Evolutionary conservation across 1,139 yeast genomes (phyloP).

Genomic region (Scheffersomyces quercinus): DNA sequence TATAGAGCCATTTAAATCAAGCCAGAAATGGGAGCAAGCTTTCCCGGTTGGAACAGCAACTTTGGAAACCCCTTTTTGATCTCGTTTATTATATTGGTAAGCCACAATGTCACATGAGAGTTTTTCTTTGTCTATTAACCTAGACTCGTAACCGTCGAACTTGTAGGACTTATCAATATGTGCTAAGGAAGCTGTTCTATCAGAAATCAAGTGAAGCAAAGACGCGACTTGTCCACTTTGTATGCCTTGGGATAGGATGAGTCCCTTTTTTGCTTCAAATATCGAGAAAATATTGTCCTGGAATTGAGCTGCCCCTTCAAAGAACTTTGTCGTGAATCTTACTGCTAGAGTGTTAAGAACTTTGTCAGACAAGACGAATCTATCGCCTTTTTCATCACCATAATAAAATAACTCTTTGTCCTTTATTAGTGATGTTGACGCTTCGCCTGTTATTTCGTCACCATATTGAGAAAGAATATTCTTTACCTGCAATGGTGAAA

Average conservation of each 20-base stretch:
- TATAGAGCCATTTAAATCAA: slow-evolving; percentile 62
- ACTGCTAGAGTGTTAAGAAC: slow-evolving; percentile 43
- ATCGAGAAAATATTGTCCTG: slow-evolving; percentile 39
- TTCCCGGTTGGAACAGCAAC: slow-evolving; percentile 55
- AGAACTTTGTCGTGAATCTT: slow-evolving; percentile 40
- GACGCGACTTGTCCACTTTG: slow-evolving; percentile 60
- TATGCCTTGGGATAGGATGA: slow-evolving; percentile 59
- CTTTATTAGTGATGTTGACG: slow-evolving; percentile 52
- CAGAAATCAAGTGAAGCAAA: slow-evolving; percentile 47
- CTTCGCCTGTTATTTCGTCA: slow-evolving; percentile 47
- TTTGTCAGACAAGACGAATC: slow-evolving; percentile 61
- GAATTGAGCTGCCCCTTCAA: slow-evolving; percentile 48
- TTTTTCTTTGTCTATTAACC: slow-evolving; percentile 59
- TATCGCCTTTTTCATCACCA: slow-evolving; percentile 44
- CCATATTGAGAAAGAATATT: slow-evolving; percentile 43
- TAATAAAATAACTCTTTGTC: slow-evolving; percentile 55
- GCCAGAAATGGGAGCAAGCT: slow-evolving; percentile 74
- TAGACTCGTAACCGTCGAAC: slow-evolving; percentile 59
- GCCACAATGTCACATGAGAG: slow-evolving; percentile 64
- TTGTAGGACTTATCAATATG: slow-evolving; percentile 56
- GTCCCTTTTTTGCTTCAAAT: slow-evolving; percentile 46
- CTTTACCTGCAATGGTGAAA: slow-evolving; percentile 45
- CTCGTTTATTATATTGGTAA: slow-evolving; percentile 5
- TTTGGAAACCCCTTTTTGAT: slow-evolving; percentile 4
- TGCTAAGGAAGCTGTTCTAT: slow-evolving; percentile 36